These are phyloP conservation scores for Glycine tomentella DNA, from an alignment of 306 rosid genomes.

Conservation along the genomic window DNA sequence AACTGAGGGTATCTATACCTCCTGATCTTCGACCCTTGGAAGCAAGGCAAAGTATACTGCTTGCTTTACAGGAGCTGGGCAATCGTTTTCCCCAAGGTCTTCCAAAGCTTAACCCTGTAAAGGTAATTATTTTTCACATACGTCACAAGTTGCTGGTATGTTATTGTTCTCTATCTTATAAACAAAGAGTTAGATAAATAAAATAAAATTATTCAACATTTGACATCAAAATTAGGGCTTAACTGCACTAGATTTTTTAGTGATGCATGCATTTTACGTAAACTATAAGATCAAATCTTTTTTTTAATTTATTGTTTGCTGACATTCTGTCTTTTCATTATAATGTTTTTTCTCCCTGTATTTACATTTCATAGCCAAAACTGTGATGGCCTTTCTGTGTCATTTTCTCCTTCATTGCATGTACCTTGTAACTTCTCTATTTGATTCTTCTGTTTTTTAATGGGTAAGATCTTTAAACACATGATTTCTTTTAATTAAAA, in stretches of 20 bases:
- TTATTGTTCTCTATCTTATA: not conserved
- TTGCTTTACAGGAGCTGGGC: conserved; percentile 87
- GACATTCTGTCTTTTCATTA: no score
- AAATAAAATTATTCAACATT: not conserved
- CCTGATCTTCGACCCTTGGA: conserved; percentile 95
- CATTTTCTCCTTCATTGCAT: not conserved
- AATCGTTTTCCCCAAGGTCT: conserved; percentile 93
- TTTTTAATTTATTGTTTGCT: no score
- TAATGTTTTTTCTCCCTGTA: not conserved
- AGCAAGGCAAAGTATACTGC: conserved; percentile 93
- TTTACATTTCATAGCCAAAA: conserved; percentile 12
- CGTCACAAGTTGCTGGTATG: conserved; percentile 38
- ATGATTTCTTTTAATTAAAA: not conserved
- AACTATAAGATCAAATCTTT: not conserved
- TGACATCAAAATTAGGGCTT: not conserved
- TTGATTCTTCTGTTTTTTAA: conserved; percentile 3
- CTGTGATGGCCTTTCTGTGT: not conserved
- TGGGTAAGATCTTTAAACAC: conserved; percentile 7
- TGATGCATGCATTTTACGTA: not conserved
- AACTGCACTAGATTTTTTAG: not conserved
- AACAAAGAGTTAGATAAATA: not conserved
- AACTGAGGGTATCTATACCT: conserved; percentile 82
- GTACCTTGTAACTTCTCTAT: conserved; percentile 22
- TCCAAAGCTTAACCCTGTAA: conserved; percentile 94
- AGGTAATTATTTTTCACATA: conserved; percentile 60